Evolutionary conservation across 2,329 filamentous ascomycete species (phyloP), one percentile per base, ranked within the genome.

Genomic region (Colletotrichum endophyticum): DNA sequence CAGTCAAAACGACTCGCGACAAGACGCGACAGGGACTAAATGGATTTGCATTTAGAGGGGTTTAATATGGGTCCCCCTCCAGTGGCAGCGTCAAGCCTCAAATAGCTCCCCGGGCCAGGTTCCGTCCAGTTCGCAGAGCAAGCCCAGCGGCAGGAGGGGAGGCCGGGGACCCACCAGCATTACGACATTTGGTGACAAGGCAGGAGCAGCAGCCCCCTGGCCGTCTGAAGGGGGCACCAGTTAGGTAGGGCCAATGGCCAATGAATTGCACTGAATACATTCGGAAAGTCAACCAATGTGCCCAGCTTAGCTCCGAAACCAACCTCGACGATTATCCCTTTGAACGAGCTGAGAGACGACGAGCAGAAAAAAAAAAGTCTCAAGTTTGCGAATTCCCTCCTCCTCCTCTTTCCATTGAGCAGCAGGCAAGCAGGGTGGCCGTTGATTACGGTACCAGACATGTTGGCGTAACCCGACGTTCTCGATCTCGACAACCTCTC

Each of bases 271-370:
- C 32, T 39, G 30, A 34, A 56, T 57, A 56, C 62, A 62, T 34
- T 68, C 59, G 44, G 59, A 28, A 28, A 67, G 73, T 56, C 68
- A 66, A 62, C 73, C 66, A 64, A 63, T 32, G 49, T 57, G 63
- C 68, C 64, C 62, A 73, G 70, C 70, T 25, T 61, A 70, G 74
- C 70, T 75, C 56, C 56, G 22, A 49, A 34, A 66, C 66, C 73
- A 73, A 61, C 71, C 64, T 74, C 64, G 73, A 76, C 63, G 70
- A 76, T 74, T 76, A 66, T 76, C 74, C 74, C 70, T 76, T 67
- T 68, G 39, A 53, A 27, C 62, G 22, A 73, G 57, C 70, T 68
- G 71, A 70, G 34, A 76, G 59, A 28, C 34, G 53, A 61, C 12
- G 67, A 69, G 32, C 34, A 49, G 22, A 70, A 62, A 49, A 70